Conservation (phyloP, 352 stramenopile genomes). For the Globisporangium splendens region DNA sequence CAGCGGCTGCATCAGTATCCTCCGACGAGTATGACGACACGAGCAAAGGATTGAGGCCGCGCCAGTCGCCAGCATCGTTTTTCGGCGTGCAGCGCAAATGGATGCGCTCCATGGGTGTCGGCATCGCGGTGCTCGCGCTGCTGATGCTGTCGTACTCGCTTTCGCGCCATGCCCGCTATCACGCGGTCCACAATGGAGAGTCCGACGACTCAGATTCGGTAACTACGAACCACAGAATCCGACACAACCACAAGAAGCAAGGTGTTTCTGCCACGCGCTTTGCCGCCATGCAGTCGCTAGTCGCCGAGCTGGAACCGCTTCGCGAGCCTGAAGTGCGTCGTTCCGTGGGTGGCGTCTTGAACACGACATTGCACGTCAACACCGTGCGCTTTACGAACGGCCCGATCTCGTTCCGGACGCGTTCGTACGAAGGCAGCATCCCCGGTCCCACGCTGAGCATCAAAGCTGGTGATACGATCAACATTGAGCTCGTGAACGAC, state of each 20-base stretch:
- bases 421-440: conserved; percentile 54
- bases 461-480: conserved; percentile 58
- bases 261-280: conserved; percentile 1
- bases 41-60: neutral
- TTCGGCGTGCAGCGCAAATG: neutral
- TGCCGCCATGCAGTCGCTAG: conserved; percentile 19
- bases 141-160: conserved; percentile 13
- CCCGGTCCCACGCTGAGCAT: conserved; percentile 60
- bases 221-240: neutral
- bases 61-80: neutral
- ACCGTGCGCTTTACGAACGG: conserved; percentile 42
- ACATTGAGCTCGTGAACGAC: conserved; percentile 55
- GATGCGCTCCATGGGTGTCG: conserved; percentile 11
- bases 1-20: neutral
- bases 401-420: conserved; percentile 69
- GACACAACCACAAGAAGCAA: no score
- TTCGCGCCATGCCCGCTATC: neutral
- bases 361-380: conserved; percentile 48
- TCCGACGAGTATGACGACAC: neutral
- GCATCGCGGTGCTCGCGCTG: neutral
- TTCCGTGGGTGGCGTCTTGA: conserved; percentile 51
- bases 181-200: neutral
- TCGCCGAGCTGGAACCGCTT: conserved; percentile 34
- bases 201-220: neutral
- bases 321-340: conserved; percentile 29